phyloP scores from a whole-genome alignment of 257 asterid genomes.

The Echium plantagineum region DNA sequence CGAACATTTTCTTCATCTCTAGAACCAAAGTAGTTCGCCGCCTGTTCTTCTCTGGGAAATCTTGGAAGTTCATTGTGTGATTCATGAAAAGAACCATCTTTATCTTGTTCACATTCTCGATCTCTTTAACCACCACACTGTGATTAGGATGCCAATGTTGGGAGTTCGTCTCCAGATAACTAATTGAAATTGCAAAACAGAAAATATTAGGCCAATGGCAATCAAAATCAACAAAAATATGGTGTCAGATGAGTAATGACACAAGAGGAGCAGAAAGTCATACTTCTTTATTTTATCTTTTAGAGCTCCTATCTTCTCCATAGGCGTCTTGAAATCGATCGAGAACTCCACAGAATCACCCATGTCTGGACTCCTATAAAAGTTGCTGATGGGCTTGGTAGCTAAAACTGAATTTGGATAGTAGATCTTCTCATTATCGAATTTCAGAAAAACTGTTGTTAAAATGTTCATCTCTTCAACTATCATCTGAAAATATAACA shows the following conservation, averaged over 20 bases:
- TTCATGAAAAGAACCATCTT: constrained; percentile 40
- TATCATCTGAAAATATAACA: constrained; percentile 25
- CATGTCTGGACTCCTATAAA: constrained; percentile 68
- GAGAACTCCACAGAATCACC: constrained; percentile 33
- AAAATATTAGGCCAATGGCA: background rate
- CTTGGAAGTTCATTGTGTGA: constrained; percentile 55
- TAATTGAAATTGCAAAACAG: constrained; percentile 5
- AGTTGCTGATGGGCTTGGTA: constrained; percentile 52
- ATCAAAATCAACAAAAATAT: background rate
- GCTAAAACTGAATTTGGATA: constrained; percentile 45
- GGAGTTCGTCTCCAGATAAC: constrained; percentile 61
- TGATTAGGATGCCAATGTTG: constrained; percentile 56
- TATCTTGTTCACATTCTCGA: constrained; percentile 35
- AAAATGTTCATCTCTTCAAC: constrained; percentile 69
- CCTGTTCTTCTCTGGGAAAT: constrained; percentile 34
- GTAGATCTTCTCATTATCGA: constrained; percentile 52
- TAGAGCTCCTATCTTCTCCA: constrained; percentile 39
- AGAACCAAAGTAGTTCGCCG: constrained; percentile 38
- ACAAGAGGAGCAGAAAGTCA: background rate
- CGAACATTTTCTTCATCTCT: constrained; percentile 50
- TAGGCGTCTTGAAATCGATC: constrained; percentile 36
- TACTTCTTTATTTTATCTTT: constrained; percentile 48
- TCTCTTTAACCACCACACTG: constrained; percentile 40
- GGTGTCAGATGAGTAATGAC: too few relatives aligned
- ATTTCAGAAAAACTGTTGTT: constrained; percentile 50